phyloP scores from a whole-genome alignment of 2,329 filamentous ascomycete species.

The Exophiala sp. region DNA sequence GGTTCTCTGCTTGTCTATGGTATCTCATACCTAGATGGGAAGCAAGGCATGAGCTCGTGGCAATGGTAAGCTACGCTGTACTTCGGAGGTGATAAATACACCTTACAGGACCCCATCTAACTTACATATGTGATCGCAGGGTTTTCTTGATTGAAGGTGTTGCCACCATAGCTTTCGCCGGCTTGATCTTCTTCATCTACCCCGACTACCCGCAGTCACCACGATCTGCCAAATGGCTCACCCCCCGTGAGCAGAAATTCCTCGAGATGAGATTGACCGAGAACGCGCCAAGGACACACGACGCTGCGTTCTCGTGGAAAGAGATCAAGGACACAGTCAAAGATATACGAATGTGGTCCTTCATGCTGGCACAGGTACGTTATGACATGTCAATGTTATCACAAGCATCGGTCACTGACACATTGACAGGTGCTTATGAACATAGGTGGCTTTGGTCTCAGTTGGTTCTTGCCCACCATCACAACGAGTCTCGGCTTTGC shows the following conservation, averaged over 20 bases:
- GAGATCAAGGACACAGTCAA: not conserved
- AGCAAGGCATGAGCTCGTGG: not conserved
- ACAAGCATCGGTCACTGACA: too few species aligned
- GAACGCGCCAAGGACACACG: not conserved
- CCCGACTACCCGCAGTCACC: slow-evolving; percentile 3
- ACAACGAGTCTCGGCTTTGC: not conserved
- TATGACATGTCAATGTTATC: too few species aligned
- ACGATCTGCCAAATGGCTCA: not conserved
- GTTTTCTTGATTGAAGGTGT: not conserved
- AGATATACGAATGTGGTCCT: too few species aligned
- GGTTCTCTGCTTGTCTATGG: slow-evolving; percentile 1
- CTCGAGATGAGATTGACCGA: not conserved
- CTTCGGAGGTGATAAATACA: too few species aligned
- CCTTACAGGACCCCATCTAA: too few species aligned
- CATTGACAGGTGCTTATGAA: not conserved
- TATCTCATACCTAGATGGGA: not conserved
- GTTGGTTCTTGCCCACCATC: slow-evolving; percentile 1
- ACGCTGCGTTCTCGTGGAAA: too few species aligned
- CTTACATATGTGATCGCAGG: too few species aligned
- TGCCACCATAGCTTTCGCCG: not conserved
- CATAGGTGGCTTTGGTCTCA: not conserved
- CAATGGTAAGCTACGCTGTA: not conserved
- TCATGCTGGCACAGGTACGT: too few species aligned
- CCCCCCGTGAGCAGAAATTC: not conserved
- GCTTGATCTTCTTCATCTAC: not conserved